Conservation (phyloP, 2,329 filamentous ascomycete genomes). For the Moelleriella libera region DNA sequence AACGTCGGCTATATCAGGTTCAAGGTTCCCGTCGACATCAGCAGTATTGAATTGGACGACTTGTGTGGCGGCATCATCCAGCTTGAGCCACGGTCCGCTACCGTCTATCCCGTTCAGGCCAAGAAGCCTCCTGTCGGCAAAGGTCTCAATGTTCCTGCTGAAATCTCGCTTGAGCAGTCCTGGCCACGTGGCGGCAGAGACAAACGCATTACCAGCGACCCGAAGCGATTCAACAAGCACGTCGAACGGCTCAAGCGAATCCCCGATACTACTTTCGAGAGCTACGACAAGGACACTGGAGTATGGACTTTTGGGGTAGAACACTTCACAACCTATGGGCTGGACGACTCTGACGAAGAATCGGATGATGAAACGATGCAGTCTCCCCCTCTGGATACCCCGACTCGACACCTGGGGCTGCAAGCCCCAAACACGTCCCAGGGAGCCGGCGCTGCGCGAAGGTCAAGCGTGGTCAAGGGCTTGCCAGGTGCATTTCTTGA, state of each 20-base stretch:
- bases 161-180: constrained; percentile 79
- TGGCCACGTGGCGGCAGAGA: constrained; percentile 61
- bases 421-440: constrained; percentile 4
- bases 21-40: constrained; percentile 70
- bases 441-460: no score
- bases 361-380: constrained; percentile 34
- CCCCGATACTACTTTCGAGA: constrained; percentile 64
- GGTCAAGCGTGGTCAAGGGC: constrained; percentile 15
- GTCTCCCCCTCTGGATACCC: constrained; percentile 1
- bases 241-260: constrained; percentile 69
- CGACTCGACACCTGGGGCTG: constrained; percentile 10
- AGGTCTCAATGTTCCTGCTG: constrained; percentile 82
- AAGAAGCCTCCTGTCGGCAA: constrained; percentile 77
- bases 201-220: constrained; percentile 36
- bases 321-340: constrained; percentile 90
- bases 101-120: constrained; percentile 66
- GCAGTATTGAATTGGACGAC: constrained; percentile 63
- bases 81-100: constrained; percentile 64
- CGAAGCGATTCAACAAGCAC: constrained; percentile 65
- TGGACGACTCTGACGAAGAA: constrained; percentile 68
- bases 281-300: constrained; percentile 66
- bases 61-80: constrained; percentile 64
- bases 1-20: constrained; percentile 75
- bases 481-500: constrained; percentile 75
- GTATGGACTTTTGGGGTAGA: constrained; percentile 89